Conservation (phyloP, 225 moss, liverwort and hornwort species). For the Polytrichum commune region DNA sequence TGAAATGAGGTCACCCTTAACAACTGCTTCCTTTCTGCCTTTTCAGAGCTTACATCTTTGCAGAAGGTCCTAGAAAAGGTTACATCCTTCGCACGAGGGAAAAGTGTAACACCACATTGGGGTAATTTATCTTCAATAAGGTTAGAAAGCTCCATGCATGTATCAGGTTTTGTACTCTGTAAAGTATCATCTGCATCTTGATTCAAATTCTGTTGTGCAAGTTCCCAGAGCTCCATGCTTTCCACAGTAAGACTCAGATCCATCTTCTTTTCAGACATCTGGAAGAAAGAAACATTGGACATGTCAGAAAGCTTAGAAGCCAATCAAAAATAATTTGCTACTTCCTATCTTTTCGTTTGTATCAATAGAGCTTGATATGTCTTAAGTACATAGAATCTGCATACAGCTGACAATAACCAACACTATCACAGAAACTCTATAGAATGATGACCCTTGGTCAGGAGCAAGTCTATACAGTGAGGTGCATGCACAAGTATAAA, state of each 20-base stretch:
- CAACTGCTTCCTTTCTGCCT: slow-evolving; percentile 47
- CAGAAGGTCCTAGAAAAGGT: slow-evolving; percentile 2
- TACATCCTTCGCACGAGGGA: slow-evolving; percentile 23
- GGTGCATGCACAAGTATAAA: no score
- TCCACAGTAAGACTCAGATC: slow-evolving; percentile 63
- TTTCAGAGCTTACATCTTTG: slow-evolving; percentile 6
- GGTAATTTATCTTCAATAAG: slow-evolving; percentile 65
- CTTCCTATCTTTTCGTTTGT: no score
- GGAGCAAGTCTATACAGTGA: no score
- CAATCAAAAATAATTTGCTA: no score
- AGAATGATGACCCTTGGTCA: no score
- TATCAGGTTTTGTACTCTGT: slow-evolving; percentile 17
- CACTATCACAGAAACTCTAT: no score
- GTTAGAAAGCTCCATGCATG: slow-evolving; percentile 42
- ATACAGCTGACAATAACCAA: not conserved
- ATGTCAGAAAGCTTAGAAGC: no score
- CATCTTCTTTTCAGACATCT: slow-evolving; percentile 77
- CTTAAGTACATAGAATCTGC: no score
- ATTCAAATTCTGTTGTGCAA: slow-evolving; percentile 17
- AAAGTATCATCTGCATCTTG: slow-evolving; percentile 13
- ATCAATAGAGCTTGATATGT: no score
- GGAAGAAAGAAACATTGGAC: slow-evolving; percentile 1
- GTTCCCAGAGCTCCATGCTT: slow-evolving; percentile 72
- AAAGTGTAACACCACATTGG: slow-evolving; percentile 51
- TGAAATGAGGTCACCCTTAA: slow-evolving; percentile 48